These are phyloP conservation scores for Elaphomyces granulatus DNA, from an alignment of 495 filamentous ascomycete genomes.

Conservation along the genomic window DNA sequence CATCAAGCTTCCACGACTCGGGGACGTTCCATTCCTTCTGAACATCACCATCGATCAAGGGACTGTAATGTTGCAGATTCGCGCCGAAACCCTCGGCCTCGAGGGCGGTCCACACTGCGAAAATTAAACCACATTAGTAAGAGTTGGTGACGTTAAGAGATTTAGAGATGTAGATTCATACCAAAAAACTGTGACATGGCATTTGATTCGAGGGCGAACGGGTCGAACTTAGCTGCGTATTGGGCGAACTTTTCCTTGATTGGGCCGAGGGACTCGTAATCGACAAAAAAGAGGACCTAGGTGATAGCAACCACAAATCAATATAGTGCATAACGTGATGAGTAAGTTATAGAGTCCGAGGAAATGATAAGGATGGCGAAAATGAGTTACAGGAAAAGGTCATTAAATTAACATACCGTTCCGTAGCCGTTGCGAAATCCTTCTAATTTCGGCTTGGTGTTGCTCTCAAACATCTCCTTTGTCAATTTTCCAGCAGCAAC, in stretches of 20 bases:
- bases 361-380: neutral
- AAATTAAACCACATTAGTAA: slow-evolving; percentile 3
- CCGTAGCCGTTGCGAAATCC: slow-evolving; percentile 33
- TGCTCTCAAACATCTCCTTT: slow-evolving; percentile 29
- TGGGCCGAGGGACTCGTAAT: slow-evolving; percentile 27
- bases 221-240: slow-evolving; percentile 31
- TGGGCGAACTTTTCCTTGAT: slow-evolving; percentile 31
- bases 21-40: slow-evolving; percentile 33
- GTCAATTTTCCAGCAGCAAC: slow-evolving; percentile 22
- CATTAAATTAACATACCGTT: slow-evolving; percentile 32
- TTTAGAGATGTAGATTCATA: slow-evolving; percentile 11
- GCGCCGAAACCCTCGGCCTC: slow-evolving; percentile 37
- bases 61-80: slow-evolving; percentile 45
- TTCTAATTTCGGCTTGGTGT: slow-evolving; percentile 31
- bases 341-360: neutral
- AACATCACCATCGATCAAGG: slow-evolving; percentile 31
- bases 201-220: slow-evolving; percentile 38
- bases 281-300: slow-evolving; percentile 41
- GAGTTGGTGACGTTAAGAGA: neutral
- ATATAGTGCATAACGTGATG: neutral
- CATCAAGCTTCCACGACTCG: slow-evolving; percentile 29
- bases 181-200: slow-evolving; percentile 42
- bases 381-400: too few relatives aligned
- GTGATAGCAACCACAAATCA: neutral
- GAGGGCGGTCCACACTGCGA: slow-evolving; percentile 37